Evolutionary conservation across 228 moss, liverwort and hornwort genomes (phyloP).

Genomic region (Sphagnum magellanicum): DNA sequence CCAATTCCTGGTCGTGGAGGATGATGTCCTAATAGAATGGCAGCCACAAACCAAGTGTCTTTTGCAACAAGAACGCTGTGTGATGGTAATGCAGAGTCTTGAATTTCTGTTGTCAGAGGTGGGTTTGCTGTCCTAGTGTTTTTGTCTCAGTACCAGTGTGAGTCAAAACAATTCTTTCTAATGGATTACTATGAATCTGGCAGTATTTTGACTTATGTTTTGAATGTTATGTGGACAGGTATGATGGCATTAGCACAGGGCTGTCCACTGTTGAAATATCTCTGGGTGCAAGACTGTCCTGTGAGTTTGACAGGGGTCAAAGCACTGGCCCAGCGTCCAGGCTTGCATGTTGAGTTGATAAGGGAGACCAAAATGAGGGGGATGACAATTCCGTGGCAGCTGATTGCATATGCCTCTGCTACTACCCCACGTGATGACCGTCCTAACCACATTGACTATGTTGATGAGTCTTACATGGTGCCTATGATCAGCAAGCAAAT

Average conservation of each 20-base stretch:
- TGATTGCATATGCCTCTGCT: slow-evolving; percentile 39
- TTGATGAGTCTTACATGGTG: neutral
- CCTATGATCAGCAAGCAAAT: no score
- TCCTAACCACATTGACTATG: slow-evolving; percentile 36
- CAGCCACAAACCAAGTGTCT: no score
- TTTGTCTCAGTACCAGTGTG: neutral
- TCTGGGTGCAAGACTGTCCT: slow-evolving; percentile 61
- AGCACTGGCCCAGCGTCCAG: slow-evolving; percentile 28
- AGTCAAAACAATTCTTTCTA: neutral
- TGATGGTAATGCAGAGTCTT: no score
- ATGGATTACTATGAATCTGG: neutral
- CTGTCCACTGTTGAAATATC: slow-evolving; percentile 32
- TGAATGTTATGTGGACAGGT: slow-evolving; percentile 12
- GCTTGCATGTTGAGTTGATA: slow-evolving; percentile 35
- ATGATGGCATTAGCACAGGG: slow-evolving; percentile 35
- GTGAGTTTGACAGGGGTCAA: slow-evolving; percentile 41
- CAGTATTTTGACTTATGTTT: no score
- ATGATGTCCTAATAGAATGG: no score
- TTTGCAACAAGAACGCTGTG: no score
- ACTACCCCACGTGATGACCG: slow-evolving; percentile 36
- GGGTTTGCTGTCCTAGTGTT: no score
- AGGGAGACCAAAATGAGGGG: slow-evolving; percentile 29
- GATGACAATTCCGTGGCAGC: slow-evolving; percentile 37
- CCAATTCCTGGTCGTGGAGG: no score
- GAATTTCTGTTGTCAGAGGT: no score